Evolutionary conservation across 306 rosid species (phyloP).

Genomic region (Inga laurina): DNA sequence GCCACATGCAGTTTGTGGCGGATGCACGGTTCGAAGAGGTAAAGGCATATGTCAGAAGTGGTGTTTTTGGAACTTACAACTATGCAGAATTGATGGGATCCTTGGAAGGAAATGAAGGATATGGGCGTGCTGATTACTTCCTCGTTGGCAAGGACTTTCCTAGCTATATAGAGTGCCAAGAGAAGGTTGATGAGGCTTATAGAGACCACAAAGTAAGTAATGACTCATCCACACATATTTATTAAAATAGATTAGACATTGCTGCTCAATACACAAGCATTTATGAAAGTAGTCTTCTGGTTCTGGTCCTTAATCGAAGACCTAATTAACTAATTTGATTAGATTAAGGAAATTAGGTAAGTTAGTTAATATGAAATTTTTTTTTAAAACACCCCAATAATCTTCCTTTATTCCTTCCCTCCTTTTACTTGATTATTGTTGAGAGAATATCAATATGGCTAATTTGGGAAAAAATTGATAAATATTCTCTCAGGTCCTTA

Average conservation of each 20-base stretch:
- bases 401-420: no score
- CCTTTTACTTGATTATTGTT: no score
- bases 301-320: no score
- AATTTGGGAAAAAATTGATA: no score
- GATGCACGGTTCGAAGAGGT: constrained; percentile 92
- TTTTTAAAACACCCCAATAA: no score
- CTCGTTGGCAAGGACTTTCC: constrained; percentile 98
- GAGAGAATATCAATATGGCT: no score
- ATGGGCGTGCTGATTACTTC: constrained; percentile 89
- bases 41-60: constrained; percentile 79
- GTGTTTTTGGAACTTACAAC: constrained; percentile 70
- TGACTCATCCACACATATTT: background rate
- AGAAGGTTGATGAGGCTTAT: constrained; percentile 79
- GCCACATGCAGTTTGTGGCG: constrained; percentile 64
- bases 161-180: constrained; percentile 86
- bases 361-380: no score
- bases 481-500: no score
- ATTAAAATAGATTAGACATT: background rate
- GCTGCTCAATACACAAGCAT: constrained; percentile 9
- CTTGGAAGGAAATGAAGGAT: constrained; percentile 93
- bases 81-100: constrained; percentile 79
- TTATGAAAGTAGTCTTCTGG: background rate
- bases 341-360: no score
- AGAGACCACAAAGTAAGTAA: constrained; percentile 65
- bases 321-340: no score